These are phyloP conservation scores for Aspergillus steynii DNA, from an alignment of 495 filamentous ascomycete species.

Conservation along the genomic window DNA sequence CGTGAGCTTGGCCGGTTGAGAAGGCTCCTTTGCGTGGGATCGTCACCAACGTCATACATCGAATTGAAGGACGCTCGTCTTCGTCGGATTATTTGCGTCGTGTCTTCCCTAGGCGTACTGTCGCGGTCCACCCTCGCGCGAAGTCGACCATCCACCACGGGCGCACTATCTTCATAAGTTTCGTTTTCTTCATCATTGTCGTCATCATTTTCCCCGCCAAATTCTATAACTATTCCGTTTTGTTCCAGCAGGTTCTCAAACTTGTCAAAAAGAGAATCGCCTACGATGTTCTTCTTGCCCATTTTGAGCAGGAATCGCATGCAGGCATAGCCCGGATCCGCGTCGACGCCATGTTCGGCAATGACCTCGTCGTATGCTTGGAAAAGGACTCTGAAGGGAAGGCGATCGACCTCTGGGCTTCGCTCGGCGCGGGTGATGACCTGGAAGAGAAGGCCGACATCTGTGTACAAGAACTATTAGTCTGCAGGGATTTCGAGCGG, in stretches of 20 bases:
- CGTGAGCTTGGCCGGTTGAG: slow-evolving; percentile 45
- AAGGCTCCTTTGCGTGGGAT: slow-evolving; percentile 42
- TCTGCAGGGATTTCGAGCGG: neutral
- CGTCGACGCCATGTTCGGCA: slow-evolving; percentile 62
- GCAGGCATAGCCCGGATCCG: slow-evolving; percentile 71
- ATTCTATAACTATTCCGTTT: slow-evolving; percentile 67
- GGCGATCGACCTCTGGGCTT: slow-evolving; percentile 59
- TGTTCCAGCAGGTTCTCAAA: slow-evolving; percentile 64
- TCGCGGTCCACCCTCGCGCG: slow-evolving; percentile 19
- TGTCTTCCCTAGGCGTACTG: slow-evolving; percentile 21
- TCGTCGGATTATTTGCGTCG: slow-evolving; percentile 31
- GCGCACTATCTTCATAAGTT: slow-evolving; percentile 25
- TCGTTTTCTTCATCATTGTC: slow-evolving; percentile 32
- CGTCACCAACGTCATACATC: slow-evolving; percentile 55
- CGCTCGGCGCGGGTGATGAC: slow-evolving; percentile 72
- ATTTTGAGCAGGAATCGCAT: slow-evolving; percentile 80
- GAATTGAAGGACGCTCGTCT: slow-evolving; percentile 60
- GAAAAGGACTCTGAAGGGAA: slow-evolving; percentile 79
- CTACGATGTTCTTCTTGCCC: slow-evolving; percentile 55
- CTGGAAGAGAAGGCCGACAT: slow-evolving; percentile 75
- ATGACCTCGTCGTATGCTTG: slow-evolving; percentile 74
- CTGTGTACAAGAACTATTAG: slow-evolving; percentile 37
- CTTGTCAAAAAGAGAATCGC: slow-evolving; percentile 58
- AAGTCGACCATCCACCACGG: slow-evolving; percentile 22
- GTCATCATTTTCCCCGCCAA: slow-evolving; percentile 42